Base-by-base conservation (phyloP, 2,329 filamentous ascomycete genomes). In the Ceratocystis diversiconidia region DNA sequence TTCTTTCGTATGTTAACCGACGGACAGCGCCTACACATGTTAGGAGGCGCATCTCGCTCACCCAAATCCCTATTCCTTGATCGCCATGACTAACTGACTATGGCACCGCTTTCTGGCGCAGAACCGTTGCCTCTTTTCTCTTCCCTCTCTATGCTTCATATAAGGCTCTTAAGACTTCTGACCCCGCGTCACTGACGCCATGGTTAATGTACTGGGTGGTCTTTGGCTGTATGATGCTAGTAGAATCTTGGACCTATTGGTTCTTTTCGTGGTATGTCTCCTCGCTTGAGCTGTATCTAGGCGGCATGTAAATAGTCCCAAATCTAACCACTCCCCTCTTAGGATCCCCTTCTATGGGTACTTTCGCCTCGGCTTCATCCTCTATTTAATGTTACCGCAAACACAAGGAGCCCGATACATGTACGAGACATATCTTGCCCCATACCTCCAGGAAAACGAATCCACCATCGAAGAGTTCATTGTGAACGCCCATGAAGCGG, bases 121-220 rank as follows among this genome's bases (percentile, higher is more conserved):
- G 91, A 73, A 92, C 90, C 69, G 76, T 92, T 74, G 86, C 89
- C 67, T 95, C 92, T 66, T 91, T 95, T 73, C 85, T 96, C 73
- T 95, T 97, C 74, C 94, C 94, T 63, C 85, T 96, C 69, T 97
- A 96, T 78, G 92, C 92, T 70, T 96, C 92, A 69, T 97, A 96
- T 82, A 97, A 97, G 80, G 92, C 94, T 61, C 87, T 99, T 73
- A 92, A 94, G 77, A 92, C 90, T 17, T 88, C 88, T 63, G 90
- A 96, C 75, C 91, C 92, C 1, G 87, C 90, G 46, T 86, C 95
- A 73, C 82, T 96, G 68, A 90, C 90, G 69, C 92, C 92, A 86
- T 99, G 94, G 94, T 84, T 97, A 70, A 97, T 97, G 88, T 99
- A 97, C 82, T 99, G 92, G 88, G 90, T 96, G 68, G 90, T 96